Conservation (phyloP, 2,329 filamentous ascomycete genomes). For the Epichloe bromicola region DNA sequence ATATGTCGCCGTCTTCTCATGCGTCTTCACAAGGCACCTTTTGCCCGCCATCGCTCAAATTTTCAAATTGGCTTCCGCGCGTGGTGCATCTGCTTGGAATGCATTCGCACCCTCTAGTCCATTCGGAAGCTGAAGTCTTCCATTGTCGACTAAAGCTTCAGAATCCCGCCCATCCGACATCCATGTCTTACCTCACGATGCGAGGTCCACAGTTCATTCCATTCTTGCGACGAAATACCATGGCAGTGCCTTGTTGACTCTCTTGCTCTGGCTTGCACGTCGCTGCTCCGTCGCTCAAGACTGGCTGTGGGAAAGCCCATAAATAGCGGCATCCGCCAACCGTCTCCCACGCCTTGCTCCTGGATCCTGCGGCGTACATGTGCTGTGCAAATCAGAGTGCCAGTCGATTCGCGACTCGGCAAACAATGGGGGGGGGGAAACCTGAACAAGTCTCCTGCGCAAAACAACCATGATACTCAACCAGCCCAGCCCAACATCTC, state of each 20-base stretch:
- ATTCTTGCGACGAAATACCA: background rate
- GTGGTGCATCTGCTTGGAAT: background rate
- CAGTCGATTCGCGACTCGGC: background rate
- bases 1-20: background rate
- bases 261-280: background rate
- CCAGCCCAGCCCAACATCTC: constrained; percentile 44
- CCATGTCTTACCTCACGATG: background rate
- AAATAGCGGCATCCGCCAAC: background rate
- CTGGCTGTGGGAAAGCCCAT: background rate
- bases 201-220: background rate
- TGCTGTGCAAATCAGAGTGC: background rate
- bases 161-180: background rate
- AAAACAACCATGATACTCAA: constrained; percentile 4
- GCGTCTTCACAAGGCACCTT: background rate
- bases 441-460: background rate
- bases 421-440: background rate
- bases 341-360: background rate
- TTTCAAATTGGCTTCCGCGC: background rate
- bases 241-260: background rate
- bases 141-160: too few relatives aligned
- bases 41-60: background rate
- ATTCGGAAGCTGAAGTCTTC: background rate
- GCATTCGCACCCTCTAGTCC: background rate
- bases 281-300: background rate
- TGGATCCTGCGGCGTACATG: background rate